A percentile compares a stretch with the other conserved stretches of the same genome.
Conservation (phyloP, 2,329 filamentous ascomycete genomes). For the Bipolaris cookei region DNA sequence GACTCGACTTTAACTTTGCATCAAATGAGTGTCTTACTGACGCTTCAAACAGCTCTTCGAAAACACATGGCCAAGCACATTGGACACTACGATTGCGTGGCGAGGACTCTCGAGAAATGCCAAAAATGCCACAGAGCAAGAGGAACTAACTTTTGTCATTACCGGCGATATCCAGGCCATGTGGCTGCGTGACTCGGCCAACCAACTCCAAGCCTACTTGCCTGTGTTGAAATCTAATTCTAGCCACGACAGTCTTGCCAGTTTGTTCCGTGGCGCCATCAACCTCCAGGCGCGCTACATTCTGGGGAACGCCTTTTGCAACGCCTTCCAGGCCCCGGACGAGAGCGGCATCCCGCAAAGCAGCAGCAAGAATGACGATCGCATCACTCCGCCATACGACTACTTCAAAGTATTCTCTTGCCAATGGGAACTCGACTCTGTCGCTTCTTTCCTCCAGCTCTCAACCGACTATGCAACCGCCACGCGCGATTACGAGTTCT, state of each 20-base stretch:
- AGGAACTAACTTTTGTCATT: constrained; percentile 65
- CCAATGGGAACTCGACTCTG: constrained; percentile 60
- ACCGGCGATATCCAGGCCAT: constrained; percentile 65
- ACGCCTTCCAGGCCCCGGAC: constrained; percentile 59
- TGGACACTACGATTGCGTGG: constrained; percentile 78
- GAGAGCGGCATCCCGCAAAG: constrained; percentile 53
- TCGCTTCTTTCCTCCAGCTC: constrained; percentile 59
- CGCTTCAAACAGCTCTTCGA: constrained; percentile 60
- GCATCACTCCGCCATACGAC: constrained; percentile 53
- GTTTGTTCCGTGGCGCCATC: constrained; percentile 72
- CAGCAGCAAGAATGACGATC: constrained; percentile 49
- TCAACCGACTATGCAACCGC: constrained; percentile 55
- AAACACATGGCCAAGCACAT: constrained; percentile 75
- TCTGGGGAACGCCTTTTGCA: constrained; percentile 62
- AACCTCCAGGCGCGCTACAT: constrained; percentile 75
- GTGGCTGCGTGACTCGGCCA: constrained; percentile 64
- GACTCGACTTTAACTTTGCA: not conserved
- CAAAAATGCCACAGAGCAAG: constrained; percentile 6
- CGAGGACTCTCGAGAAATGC: constrained; percentile 62
- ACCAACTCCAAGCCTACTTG: constrained; percentile 73
- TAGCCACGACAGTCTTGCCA: constrained; percentile 61
- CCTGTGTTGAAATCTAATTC: constrained; percentile 61
- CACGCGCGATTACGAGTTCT: constrained; percentile 56
- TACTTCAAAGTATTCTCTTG: constrained; percentile 57
- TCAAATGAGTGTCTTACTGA: not conserved